phyloP scores from a whole-genome alignment of 345 rosid genomes.

The Cardiospermum halicacabum region DNA sequence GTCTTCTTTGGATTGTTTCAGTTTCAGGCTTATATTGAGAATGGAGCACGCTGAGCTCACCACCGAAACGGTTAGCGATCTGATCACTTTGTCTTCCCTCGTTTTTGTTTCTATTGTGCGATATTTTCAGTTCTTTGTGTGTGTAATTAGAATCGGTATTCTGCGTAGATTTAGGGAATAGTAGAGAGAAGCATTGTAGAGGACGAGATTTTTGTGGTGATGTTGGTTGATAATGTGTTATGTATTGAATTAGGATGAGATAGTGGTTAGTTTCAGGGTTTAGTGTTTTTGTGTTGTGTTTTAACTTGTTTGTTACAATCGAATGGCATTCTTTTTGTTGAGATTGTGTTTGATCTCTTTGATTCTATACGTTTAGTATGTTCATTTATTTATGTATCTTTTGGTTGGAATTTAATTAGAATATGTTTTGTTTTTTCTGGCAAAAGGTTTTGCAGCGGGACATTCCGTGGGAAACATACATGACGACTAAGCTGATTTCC shows the following conservation, averaged over 20 bases:
- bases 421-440: slow-evolving; percentile 10
- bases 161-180: not conserved
- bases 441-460: slow-evolving; percentile 83
- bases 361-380: not conserved
- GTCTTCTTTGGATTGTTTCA: too few relatives aligned
- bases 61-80: slow-evolving; percentile 62
- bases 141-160: not conserved
- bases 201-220: not conserved
- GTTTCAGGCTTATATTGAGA: too few relatives aligned
- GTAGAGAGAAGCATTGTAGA: not conserved
- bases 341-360: not conserved
- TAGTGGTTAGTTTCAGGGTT: not conserved
- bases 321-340: not conserved
- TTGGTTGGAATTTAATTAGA: slow-evolving; percentile 11
- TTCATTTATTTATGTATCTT: not conserved
- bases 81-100: slow-evolving; percentile 3
- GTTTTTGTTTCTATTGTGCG: too few relatives aligned
- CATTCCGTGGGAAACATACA: slow-evolving; percentile 99
- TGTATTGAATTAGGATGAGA: not conserved
- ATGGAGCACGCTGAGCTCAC: slow-evolving; percentile 81
- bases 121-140: too few relatives aligned
- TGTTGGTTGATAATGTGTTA: not conserved
- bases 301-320: not conserved
- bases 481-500: slow-evolving; percentile 83
- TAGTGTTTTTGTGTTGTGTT: not conserved